Evolutionary conservation across 495 filamentous ascomycete genomes (phyloP), one percentile per base, ranked within the genome.

Genomic region (Penicillium alfredii): DNA sequence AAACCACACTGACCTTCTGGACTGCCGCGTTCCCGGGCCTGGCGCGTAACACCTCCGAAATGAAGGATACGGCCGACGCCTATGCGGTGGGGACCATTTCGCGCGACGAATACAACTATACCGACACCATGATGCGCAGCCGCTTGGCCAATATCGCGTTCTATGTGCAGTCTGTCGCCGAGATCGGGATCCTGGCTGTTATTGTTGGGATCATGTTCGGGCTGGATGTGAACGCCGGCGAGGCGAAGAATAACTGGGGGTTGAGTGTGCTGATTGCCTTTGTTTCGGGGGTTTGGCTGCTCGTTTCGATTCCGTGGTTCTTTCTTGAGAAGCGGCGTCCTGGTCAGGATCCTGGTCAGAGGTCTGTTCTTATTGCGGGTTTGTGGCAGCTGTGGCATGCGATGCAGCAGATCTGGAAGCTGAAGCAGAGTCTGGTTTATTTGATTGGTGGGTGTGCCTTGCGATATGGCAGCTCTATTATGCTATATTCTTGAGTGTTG

Each of bases 1-100:
- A 82, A 55, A 79, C 77, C 0, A 77, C 73, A 1, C 59, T 82
- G 33, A 81, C 78, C 8, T 82, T 80, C 54, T 82, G 77, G 78
- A 79, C 77, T 2, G 76, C 78, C 0, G 75, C 78, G 1, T 82
- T 82, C 42, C 78, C 78, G 11, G 66, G 72, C 0, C 61, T 82
- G 8, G 77, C 77, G 6, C 55, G 78, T 10, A 80, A 81, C 38
- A 77, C 77, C 0, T 20, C 49, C 5, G 61, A 70, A 22, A 55
- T 82, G 48, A 69, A 74, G 22, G 57, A 59, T 6, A 76, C 72
- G 35, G 71, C 76, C 9, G 62, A 72, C 21, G 55, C 64, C n/a
- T 77, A 69, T 33, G 56, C 53, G 10, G 55, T 64, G 4, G 76
- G 78, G 3, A 49, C 35, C 3, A 77, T 82, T 32, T 67, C 64